These are phyloP conservation scores for Microdochium nivale DNA, from an alignment of 2,329 filamentous ascomycete genomes.

Conservation along the genomic window DNA sequence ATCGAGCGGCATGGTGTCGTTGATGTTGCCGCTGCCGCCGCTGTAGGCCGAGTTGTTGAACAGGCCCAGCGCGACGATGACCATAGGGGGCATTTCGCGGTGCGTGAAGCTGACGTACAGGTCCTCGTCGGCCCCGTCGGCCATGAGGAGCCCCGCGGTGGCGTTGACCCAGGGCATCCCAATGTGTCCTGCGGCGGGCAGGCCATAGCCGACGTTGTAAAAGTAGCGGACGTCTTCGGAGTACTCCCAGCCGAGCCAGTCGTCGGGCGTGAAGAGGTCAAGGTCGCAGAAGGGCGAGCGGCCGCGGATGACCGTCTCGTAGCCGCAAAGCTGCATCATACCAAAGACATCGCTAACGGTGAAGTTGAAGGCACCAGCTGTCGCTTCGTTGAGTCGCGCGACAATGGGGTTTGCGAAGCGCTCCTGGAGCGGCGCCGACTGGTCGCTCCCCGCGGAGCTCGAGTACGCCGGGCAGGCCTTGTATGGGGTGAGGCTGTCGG, in stretches of 20 bases:
- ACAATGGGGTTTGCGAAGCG: constrained; percentile 53
- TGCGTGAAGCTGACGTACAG: constrained; percentile 63
- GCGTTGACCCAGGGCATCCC: constrained; percentile 62
- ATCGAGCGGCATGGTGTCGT: constrained; percentile 56
- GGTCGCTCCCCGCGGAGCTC: constrained; percentile 44
- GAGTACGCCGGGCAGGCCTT: constrained; percentile 56
- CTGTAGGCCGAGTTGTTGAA: constrained; percentile 59
- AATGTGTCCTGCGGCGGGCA: constrained; percentile 43
- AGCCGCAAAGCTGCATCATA: constrained; percentile 59
- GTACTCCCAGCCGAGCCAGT: constrained; percentile 62
- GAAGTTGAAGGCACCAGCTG: constrained; percentile 53
- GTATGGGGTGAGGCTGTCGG: constrained; percentile 55
- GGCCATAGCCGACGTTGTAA: constrained; percentile 59
- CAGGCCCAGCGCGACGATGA: constrained; percentile 57
- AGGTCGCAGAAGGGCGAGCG: constrained; percentile 53
- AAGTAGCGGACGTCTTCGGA: constrained; percentile 55
- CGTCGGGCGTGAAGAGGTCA: constrained; percentile 48
- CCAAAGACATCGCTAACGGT: constrained; percentile 53
- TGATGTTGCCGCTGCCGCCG: constrained; percentile 38
- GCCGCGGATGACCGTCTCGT: constrained; percentile 55
- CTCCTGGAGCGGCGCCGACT: constrained; percentile 39
- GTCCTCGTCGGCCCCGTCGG: constrained; percentile 35
- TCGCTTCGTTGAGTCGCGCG: constrained; percentile 38
- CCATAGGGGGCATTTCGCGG: constrained; percentile 58
- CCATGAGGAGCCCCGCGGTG: constrained; percentile 41